These are phyloP conservation scores for Dalbergia oliveri DNA, from an alignment of 306 rosid species.

Conservation along the genomic window DNA sequence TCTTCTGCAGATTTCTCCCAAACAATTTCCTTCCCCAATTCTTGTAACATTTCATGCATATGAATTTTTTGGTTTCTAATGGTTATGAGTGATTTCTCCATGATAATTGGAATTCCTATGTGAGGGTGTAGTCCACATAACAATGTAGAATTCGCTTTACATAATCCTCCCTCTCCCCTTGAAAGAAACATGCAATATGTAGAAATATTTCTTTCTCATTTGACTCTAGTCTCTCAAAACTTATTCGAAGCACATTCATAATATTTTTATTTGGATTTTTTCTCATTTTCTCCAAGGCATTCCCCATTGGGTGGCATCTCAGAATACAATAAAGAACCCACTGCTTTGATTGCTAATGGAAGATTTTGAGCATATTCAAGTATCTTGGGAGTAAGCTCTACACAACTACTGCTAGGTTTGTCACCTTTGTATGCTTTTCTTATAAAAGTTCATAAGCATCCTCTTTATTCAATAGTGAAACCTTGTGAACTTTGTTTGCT, in stretches of 20 bases:
- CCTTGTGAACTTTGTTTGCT: neutral
- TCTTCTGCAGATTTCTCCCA: neutral
- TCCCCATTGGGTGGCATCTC: neutral
- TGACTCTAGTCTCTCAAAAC: neutral
- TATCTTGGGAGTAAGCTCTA: neutral
- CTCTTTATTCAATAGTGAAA: neutral
- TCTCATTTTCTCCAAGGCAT: neutral
- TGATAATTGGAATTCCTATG: neutral
- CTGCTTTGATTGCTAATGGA: neutral
- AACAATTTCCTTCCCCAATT: slow-evolving; percentile 15
- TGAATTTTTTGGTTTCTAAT: slow-evolving; percentile 22
- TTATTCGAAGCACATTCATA: neutral
- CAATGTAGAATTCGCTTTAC: neutral
- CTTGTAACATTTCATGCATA: slow-evolving; percentile 38
- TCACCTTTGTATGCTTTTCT: slow-evolving; percentile 14
- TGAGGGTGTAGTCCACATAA: neutral
- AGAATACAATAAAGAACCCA: neutral
- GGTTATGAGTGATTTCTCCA: slow-evolving; percentile 20
- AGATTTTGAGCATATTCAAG: neutral
- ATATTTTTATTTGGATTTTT: neutral
- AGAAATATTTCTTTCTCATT: neutral
- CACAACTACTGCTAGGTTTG: neutral
- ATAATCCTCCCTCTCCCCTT: neutral
- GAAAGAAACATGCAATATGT: slow-evolving; percentile 10
- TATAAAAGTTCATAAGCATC: neutral